These are phyloP conservation scores for Wickerhamiella spandovensis DNA, from an alignment of 805 yeast species.

Conservation along the genomic window DNA sequence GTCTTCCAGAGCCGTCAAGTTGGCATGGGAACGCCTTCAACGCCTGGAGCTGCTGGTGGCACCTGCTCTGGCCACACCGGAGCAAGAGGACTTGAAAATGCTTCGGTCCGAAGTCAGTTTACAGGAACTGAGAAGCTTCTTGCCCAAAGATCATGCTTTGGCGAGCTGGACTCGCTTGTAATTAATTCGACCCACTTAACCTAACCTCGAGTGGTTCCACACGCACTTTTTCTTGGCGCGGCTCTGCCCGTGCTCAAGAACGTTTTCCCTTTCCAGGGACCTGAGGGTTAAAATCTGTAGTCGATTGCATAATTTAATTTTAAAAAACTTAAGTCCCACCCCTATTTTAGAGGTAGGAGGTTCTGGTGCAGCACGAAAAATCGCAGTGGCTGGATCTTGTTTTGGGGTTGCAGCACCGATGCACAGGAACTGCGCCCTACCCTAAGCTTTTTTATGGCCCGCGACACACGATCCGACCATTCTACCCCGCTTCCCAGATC, in stretches of 20 bases:
- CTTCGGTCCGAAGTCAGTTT: slow-evolving; percentile 24
- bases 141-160: slow-evolving; percentile 28
- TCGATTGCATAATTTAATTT: too few species aligned
- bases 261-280: neutral
- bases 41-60: slow-evolving; percentile 36
- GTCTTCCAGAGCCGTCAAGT: slow-evolving; percentile 46
- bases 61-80: slow-evolving; percentile 30
- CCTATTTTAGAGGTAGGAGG: neutral
- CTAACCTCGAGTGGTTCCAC: too few species aligned
- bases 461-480: neutral
- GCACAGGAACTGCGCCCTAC: neutral
- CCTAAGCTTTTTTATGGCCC: neutral
- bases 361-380: neutral
- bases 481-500: neutral
- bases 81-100: slow-evolving; percentile 28
- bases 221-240: too few species aligned
- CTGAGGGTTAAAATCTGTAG: neutral
- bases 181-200: neutral
- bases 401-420: neutral
- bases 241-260: too few species aligned
- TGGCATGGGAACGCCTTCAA: slow-evolving; percentile 63
- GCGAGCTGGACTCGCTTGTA: slow-evolving; percentile 29
- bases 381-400: neutral
- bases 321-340: too few species aligned
- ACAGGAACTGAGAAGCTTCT: slow-evolving; percentile 22